Evolutionary conservation across 1,284 basidiomycete genomes (phyloP).

Genomic region (Volvariella surrecta): DNA sequence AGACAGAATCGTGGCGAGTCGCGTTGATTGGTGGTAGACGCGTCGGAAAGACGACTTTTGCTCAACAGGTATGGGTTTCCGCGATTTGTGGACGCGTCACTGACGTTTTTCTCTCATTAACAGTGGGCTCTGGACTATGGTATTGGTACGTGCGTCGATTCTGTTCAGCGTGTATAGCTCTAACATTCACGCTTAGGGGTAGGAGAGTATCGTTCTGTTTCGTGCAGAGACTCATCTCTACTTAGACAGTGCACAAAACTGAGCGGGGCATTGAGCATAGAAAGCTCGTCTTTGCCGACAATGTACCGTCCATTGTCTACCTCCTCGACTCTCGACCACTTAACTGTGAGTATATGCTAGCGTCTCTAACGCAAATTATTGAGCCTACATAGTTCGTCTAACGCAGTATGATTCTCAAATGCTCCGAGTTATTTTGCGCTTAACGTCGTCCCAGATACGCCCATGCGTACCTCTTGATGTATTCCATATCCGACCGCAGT

Average conservation of each 20-base stretch:
- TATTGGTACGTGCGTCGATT: not conserved
- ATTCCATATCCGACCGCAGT: conserved; percentile 17
- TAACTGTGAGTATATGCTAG: conserved; percentile 10
- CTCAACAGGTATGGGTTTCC: conserved; percentile 11
- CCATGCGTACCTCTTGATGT: conserved; percentile 21
- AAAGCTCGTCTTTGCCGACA: conserved; percentile 3
- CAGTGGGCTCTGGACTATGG: not conserved
- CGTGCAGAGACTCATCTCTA: not conserved
- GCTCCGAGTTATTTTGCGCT: too few relatives aligned
- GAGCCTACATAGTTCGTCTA: too few relatives aligned
- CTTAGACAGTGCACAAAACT: not conserved
- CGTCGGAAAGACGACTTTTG: conserved; percentile 19
- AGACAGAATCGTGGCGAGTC: conserved; percentile 12
- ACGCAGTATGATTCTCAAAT: too few relatives aligned
- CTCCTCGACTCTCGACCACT: conserved; percentile 8
- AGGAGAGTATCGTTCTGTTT: too few relatives aligned
- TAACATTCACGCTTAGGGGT: not conserved
- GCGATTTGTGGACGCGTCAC: not conserved
- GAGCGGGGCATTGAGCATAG: not conserved
- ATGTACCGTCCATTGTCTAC: not conserved
- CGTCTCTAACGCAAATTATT: too few relatives aligned
- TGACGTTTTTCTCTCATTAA: not conserved
- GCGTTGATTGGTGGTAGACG: conserved; percentile 15
- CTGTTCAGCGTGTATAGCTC: not conserved
- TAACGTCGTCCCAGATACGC: conserved; percentile 14